phyloP scores from a whole-genome alignment of 2,329 filamentous ascomycete species.

The Scedosporium minutisporum region DNA sequence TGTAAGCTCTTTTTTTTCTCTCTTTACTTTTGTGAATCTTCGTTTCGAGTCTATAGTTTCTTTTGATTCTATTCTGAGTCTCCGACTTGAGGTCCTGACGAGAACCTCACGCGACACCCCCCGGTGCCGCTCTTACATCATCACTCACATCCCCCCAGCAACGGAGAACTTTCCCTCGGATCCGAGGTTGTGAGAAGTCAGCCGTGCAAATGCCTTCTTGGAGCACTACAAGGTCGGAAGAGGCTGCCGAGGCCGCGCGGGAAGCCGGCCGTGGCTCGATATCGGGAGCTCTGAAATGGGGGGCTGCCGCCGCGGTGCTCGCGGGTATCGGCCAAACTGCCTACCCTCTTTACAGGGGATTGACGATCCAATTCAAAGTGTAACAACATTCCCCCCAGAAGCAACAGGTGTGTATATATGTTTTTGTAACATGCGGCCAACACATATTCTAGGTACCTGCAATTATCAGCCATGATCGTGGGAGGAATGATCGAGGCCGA shows the following conservation, averaged over 20 bases:
- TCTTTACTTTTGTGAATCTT: neutral
- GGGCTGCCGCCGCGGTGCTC: conserved; percentile 51
- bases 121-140: neutral
- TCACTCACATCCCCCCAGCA: neutral
- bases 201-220: conserved; percentile 33
- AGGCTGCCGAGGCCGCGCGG: conserved; percentile 61
- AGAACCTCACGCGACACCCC: neutral
- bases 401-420: neutral
- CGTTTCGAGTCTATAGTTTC: neutral
- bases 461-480: conserved; percentile 79
- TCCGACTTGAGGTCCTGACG: neutral
- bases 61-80: neutral
- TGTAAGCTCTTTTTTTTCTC: too few relatives aligned
- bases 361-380: conserved; percentile 72
- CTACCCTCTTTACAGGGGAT: conserved; percentile 62
- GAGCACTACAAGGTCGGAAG: conserved; percentile 52
- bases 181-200: too few relatives aligned
- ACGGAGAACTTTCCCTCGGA: neutral
- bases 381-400: conserved; percentile 28
- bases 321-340: conserved; percentile 52
- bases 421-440: neutral
- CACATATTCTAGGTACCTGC: conserved; percentile 52
- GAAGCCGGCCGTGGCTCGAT: conserved; percentile 60
- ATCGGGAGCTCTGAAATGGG: conserved; percentile 63
- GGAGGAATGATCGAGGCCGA: conserved; percentile 72